A percentile compares a stretch with the other conserved stretches of the same genome.
Evolutionary conservation across 306 rosid species (phyloP).

Genomic region (Chamaecrista fasciculata): DNA sequence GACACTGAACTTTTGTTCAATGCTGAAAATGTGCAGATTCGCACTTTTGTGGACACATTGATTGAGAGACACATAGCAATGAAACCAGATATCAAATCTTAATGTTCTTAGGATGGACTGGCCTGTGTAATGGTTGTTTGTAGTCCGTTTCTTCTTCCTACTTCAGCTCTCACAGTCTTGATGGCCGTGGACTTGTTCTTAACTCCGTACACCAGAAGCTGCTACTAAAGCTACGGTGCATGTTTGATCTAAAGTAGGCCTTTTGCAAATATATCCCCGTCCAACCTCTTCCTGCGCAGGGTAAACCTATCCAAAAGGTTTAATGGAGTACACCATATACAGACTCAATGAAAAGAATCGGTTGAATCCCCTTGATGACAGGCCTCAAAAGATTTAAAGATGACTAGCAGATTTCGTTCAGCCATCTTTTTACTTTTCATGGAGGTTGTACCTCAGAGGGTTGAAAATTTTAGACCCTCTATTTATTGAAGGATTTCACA

Average conservation of each 20-base stretch:
- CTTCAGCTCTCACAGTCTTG: conserved; percentile 36
- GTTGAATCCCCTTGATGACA: conserved; percentile 30
- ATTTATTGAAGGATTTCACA: conserved; percentile 45
- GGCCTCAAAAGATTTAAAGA: conserved; percentile 37
- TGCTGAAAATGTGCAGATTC: conserved; percentile 64
- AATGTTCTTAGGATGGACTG: conserved; percentile 29
- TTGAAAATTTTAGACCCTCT: conserved; percentile 45
- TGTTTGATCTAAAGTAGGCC: conserved; percentile 20
- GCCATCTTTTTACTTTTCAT: conserved; percentile 43
- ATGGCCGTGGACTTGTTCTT: conserved; percentile 26
- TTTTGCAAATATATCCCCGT: conserved; percentile 25
- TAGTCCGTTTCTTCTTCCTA: conserved; percentile 32
- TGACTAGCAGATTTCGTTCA: conserved; percentile 32
- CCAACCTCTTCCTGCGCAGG: no score
- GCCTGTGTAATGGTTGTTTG: conserved; percentile 15
- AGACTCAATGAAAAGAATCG: conserved; percentile 10
- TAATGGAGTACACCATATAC: conserved; percentile 17
- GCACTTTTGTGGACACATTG: conserved; percentile 85
- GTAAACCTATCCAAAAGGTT: conserved; percentile 26
- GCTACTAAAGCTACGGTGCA: conserved; percentile 22
- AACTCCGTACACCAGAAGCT: conserved; percentile 29
- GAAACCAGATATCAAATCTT: conserved; percentile 51
- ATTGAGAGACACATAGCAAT: conserved; percentile 79
- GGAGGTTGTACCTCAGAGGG: conserved; percentile 38
- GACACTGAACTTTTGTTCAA: conserved; percentile 34